Evolutionary conservation across 1,284 basidiomycete species (phyloP).

Genomic region (Blastosporella zonata): DNA sequence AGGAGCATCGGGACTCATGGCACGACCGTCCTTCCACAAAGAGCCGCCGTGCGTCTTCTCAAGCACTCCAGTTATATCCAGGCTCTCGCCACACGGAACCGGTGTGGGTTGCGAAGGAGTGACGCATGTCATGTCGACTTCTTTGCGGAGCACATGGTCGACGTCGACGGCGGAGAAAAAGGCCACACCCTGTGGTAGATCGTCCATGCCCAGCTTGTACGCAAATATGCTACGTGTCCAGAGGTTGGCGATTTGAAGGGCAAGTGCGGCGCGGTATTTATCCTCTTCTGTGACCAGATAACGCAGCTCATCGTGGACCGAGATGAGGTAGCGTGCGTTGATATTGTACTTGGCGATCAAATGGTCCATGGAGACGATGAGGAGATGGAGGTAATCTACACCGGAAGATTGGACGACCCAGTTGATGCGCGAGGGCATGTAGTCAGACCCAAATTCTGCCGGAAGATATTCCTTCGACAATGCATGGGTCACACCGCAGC

Average conservation of each 20-base stretch:
- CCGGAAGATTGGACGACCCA: constrained; percentile 99
- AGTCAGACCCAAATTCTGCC: constrained; percentile 76
- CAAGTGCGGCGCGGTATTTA: constrained; percentile 85
- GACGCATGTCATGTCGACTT: constrained; percentile 93
- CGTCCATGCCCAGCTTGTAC: constrained; percentile 91
- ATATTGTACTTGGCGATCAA: constrained; percentile 83
- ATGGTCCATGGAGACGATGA: constrained; percentile 95
- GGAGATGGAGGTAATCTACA: constrained; percentile 96
- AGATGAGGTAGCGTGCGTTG: constrained; percentile 91
- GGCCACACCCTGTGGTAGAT: constrained; percentile 90
- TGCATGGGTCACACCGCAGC: constrained; percentile 92
- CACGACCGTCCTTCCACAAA: constrained; percentile 51
- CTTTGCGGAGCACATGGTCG: constrained; percentile 90
- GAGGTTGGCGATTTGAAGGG: constrained; percentile 92
- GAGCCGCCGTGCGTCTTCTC: constrained; percentile 65
- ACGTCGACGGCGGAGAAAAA: constrained; percentile 98
- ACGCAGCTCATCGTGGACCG: constrained; percentile 95
- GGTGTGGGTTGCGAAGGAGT: constrained; percentile 88
- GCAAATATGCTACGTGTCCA: constrained; percentile 96
- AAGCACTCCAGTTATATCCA: constrained; percentile 73
- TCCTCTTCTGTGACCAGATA: constrained; percentile 92
- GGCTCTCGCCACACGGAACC: constrained; percentile 83
- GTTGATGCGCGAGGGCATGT: constrained; percentile 96
- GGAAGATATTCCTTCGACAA: constrained; percentile 88
- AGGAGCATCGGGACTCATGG: constrained; percentile 40